Evolutionary conservation across 768 basidiomycete genomes (phyloP).

Genomic region (Lentinula sp.): DNA sequence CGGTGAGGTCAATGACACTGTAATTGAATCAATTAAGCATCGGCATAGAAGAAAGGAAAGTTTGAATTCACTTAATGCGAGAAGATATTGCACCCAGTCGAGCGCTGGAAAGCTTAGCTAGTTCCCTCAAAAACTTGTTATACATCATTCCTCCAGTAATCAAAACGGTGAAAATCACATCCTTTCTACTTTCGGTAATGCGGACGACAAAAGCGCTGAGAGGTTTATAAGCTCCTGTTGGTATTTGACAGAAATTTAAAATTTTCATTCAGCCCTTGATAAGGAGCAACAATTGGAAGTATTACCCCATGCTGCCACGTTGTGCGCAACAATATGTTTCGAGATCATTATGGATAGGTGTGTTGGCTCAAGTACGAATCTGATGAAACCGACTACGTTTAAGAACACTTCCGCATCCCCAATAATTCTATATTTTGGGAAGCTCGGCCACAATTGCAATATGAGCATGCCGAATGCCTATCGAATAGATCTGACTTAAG

Average conservation of each 20-base stretch:
- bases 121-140: not conserved
- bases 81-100: not conserved
- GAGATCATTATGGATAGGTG: not conserved
- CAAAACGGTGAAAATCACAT: not conserved
- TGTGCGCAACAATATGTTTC: constrained; percentile 1
- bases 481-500: not conserved
- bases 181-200: not conserved
- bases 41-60: not conserved
- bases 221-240: constrained; percentile 1
- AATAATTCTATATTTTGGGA: no score
- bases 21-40: not conserved
- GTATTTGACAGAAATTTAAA: no score
- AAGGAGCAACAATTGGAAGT: not conserved
- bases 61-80: not conserved
- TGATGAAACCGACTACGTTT: no score
- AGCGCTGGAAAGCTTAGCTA: not conserved
- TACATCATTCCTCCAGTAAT: not conserved
- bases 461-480: not conserved
- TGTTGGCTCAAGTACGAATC: not conserved
- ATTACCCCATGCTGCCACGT: not conserved
- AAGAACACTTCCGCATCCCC: no score
- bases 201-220: not conserved
- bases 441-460: no score
- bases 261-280: not conserved
- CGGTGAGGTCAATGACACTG: not conserved